Evolutionary conservation across 2,329 filamentous ascomycete genomes (phyloP), one percentile per base, ranked within the genome.

Genomic region (Trichophyton verrucosum): DNA sequence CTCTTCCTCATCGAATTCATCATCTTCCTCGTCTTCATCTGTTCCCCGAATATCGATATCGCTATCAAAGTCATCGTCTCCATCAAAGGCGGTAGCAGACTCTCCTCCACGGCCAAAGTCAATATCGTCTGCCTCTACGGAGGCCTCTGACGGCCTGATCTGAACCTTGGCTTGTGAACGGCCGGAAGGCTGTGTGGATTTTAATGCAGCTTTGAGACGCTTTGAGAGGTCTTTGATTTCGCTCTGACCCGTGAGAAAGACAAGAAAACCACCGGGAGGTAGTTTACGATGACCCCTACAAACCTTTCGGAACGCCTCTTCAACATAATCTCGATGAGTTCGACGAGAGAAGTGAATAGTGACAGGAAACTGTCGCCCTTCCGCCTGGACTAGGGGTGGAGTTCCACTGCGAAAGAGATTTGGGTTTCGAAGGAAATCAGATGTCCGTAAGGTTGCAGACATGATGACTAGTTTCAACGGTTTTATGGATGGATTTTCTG

Each of bases 391-490:
- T 1, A 97, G 82, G 0, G 91, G 92, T 0, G 94, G 94, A 2
- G 88, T 81, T 0, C 77, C 77, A 49, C 78, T 80, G 3, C 85
- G 78, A 73, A 99, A 99, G 0, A 99, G 78, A 15, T 81, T 85
- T 7, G 83, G 77, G 69, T 99, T 97, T 69, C 90, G 83, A 0
- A 89, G 90, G 67, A 99, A 88, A 69, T 97, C 92, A 11, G 90
- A 88, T 53, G 97, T 89, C 62, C 91, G 82, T 38, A 99, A 79
- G 1, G 94, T 99, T 49, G 94, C 94, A 62, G 92, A 97, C 95
- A 99, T 99, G 75, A 99, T 95, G 62, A 99, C 84, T 7, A 99
- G 81, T 74, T 97, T 99, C 59, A 99, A 75, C 0, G 91, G 91
- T 65, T 85, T 86, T 30, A 88, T 76, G 0, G 82, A 82, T 0